phyloP scores from a whole-genome alignment of 352 stramenopile species.

The Pelagophyceae sp. region DNA sequence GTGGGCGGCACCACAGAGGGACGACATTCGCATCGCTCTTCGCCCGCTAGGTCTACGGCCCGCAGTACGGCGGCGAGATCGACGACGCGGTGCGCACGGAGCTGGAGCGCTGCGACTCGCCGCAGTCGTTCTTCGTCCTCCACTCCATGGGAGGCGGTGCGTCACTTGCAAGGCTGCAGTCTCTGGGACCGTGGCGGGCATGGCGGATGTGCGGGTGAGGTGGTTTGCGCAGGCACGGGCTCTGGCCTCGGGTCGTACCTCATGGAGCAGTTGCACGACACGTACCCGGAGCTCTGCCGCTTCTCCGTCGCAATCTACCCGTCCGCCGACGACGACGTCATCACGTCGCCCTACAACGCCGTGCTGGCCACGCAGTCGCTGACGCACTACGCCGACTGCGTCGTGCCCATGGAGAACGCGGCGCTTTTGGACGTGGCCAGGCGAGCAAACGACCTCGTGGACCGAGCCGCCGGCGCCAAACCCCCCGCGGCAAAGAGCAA shows the following conservation, averaged over 20 bases:
- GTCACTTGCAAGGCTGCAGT: background rate
- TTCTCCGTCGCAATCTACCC: constrained; percentile 33
- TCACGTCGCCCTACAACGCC: constrained; percentile 83
- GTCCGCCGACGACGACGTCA: constrained; percentile 73
- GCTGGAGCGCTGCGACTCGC: constrained; percentile 65
- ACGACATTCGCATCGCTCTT: too few relatives aligned
- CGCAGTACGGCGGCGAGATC: constrained; percentile 67
- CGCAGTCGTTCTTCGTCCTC: constrained; percentile 80
- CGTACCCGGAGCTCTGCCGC: background rate
- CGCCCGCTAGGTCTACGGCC: constrained; percentile 69
- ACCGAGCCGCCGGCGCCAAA: background rate
- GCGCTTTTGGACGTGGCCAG: constrained; percentile 49
- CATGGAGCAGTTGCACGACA: constrained; percentile 40
- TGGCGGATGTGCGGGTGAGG: too few relatives aligned
- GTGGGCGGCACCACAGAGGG: too few relatives aligned
- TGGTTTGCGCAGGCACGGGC: constrained; percentile 45
- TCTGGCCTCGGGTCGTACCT: constrained; percentile 77
- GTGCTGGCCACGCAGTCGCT: constrained; percentile 54
- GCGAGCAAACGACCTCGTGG: too few relatives aligned
- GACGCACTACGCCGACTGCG: constrained; percentile 71
- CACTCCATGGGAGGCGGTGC: constrained; percentile 74
- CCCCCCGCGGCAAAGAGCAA: background rate
- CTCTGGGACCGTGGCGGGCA: too few relatives aligned
- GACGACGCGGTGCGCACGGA: constrained; percentile 21
- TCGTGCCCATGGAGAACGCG: constrained; percentile 78